Evolutionary conservation across 2,329 filamentous ascomycete species (phyloP), one percentile per base, ranked within the genome.

Genomic region (Claviceps lovelessii): DNA sequence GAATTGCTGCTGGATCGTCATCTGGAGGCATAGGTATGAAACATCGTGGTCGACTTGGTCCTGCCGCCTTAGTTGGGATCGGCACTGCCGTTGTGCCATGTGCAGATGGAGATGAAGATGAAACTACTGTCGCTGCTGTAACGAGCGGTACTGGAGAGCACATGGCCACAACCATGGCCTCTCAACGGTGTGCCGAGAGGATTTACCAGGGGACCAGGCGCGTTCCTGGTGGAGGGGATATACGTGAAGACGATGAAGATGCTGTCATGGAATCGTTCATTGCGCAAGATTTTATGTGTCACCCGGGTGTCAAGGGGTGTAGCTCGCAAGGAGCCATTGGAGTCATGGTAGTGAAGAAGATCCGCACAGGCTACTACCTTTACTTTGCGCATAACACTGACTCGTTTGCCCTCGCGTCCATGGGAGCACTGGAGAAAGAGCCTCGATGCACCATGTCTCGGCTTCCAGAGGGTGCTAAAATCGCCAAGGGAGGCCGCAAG

Each of bases 21-120:
- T 98, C 94, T 17, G 93, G 93, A 6, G 93, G 93, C 1, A 98
- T 98, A 66, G 91, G 93, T 33, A 96, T 98, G 91, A 98, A 98
- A 67, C 90, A 95, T 68, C 82, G 83, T 57, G 94, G 93, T 6
- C 85, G 93, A 41, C 80, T 95, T 58, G 94, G 93, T 0, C 93
- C 93, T 37, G 94, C 93, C 39, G 93, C 93, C 23, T 77, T 98
- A 17, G 88, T 97, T 15, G 91, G 93, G 8, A 82, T 97, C 53
- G 93, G 93, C 55, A 91, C 90, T 23, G 86, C 88, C 41, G 85
- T 98, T 33, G 80, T 96, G n/a, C 91, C 91, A 1, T 74, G 76
- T 31, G 82, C 90, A 58, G 73, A 79, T 2, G 76, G 80, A 35
- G 90, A 96, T 64, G 73, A 79, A 7, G 81, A 88, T 2, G 73